Evolutionary conservation across 169 alveolate species (phyloP), one percentile per base, ranked within the genome.

Genomic region (Besnoitia besnoiti): DNA sequence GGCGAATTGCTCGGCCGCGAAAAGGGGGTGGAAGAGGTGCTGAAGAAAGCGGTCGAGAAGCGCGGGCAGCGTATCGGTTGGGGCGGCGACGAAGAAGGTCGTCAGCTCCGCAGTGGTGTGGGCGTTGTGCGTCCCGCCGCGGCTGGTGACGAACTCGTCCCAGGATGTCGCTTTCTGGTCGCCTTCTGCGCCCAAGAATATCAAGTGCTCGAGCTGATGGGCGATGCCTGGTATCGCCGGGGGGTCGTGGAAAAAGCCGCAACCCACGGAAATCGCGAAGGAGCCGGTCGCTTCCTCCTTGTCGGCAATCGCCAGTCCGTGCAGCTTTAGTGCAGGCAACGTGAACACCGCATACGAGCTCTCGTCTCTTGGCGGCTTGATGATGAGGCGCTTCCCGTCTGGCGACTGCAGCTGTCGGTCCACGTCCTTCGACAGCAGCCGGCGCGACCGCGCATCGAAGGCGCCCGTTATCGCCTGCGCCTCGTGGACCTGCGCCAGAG

Each of bases 201-300:
- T 92, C 98, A 98, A 97, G 92, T 98, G 99, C 92, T 98, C 99
- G 77, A 97, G 95, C 96, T 97, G 97, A 95, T 98, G 99, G 51
- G 99, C 99, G 77, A 98, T 94, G 8, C 99, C 99, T 44, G 95
- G 97, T 40, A 96, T 85, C 49, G 96, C 97, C 35, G 67, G 80
- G 37, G 98, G 98, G 91, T 98, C 99, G 62, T 91, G 91, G 85
- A 85, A 92, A 35, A 40, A 92, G 44, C 92, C 94, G 85, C 94
- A 82, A 0, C 94, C 80, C 46, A 67, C 80, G 10, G 80, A 33
- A 1, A 67, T n/a, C 19, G 80, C 80, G n/a, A 67, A 67, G 80
- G 80, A 67, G 3, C 30, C 80, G 44, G 44, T 7, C 0, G 80
- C 80, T 42, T 67, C 80, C n/a, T 67, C 42, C 44, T 67, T 14